phyloP scores from a whole-genome alignment of 352 stramenopile genomes.

The Pythium utonaiense region DNA sequence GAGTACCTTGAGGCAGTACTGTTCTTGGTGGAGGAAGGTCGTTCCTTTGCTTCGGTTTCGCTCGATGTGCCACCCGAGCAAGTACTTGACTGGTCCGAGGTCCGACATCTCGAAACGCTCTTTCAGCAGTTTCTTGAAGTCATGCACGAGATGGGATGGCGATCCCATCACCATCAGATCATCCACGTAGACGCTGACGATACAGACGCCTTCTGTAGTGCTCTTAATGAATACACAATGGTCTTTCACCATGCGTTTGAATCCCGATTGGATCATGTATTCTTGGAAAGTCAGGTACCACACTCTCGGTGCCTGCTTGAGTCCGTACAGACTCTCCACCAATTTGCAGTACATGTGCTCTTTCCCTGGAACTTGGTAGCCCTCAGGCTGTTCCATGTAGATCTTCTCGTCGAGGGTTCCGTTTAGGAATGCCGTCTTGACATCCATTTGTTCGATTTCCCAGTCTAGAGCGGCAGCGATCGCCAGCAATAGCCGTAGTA shows the following conservation, averaged over 20 bases:
- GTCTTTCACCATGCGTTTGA: no score
- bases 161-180: constrained; percentile 19
- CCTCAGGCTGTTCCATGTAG: constrained; percentile 18
- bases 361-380: constrained; percentile 2
- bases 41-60: neutral
- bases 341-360: constrained; percentile 16
- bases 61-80: constrained; percentile 15
- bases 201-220: neutral
- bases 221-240: constrained; percentile 18
- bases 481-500: constrained; percentile 5
- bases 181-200: constrained; percentile 23
- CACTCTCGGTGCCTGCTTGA: constrained; percentile 24
- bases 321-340: constrained; percentile 19
- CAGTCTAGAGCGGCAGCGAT: neutral
- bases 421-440: constrained; percentile 21
- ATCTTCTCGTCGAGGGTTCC: constrained; percentile 13
- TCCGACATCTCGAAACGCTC: constrained; percentile 12
- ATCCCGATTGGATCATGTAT: no score
- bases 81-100: constrained; percentile 2
- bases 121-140: constrained; percentile 5
- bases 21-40: constrained; percentile 18
- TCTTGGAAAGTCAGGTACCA: no score
- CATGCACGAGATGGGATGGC: neutral
- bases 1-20: constrained; percentile 15
- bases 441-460: constrained; percentile 15